Evolutionary conservation across 495 filamentous ascomycete species (phyloP), one percentile per base, ranked within the genome.

Genomic region (Barbatosphaeria neglecta): DNA sequence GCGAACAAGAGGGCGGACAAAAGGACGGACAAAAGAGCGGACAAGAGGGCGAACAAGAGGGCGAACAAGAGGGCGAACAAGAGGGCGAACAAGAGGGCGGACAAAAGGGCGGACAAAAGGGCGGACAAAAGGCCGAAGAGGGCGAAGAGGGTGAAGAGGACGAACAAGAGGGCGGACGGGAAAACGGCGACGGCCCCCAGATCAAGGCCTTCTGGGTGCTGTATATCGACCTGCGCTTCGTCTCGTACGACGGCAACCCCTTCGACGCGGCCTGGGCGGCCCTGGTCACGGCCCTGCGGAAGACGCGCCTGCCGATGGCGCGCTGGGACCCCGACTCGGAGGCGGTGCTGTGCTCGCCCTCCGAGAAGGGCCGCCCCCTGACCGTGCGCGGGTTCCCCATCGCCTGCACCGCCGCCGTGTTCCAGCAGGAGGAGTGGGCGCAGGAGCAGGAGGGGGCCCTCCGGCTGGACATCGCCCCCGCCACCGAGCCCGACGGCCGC

Each of bases 171-270:
- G 20, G 15, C 20, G 39, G 39, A 7, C 28, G 15, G 28, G 28
- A 33, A n/a, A 16, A 16, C 15, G 33, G 15, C 15, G 33, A 16
- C 4, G 33, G 33, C 43, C 47, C 56, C 31, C 75, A 83, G 55
- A 67, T 87, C 25, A 87, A 86, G 60, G 90, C 81, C 5, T 97
- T 87, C 60, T 98, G 90, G 90, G 80, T 83, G 9, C 78, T 98
- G 3, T 95, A 95, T 56, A 88, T 98, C 49, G 88, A 95, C 63
- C 63, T 94, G 20, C 75, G 95, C 58, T 86, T 93, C 59, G 81
- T 96, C 45, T 90, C 87, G 0, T 76, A 94, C 13, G 90, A 93
- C 43, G 90, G 90, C 0, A 93, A 90, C 56, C 76, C 86, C 13
- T 88, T 97, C 53, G 90, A 97, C 51, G 84, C 83, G 2, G 86